Evolutionary conservation across 2,329 filamentous ascomycete genomes (phyloP), one percentile per base, ranked within the genome.

Genomic region (Colletotrichum liriopes): DNA sequence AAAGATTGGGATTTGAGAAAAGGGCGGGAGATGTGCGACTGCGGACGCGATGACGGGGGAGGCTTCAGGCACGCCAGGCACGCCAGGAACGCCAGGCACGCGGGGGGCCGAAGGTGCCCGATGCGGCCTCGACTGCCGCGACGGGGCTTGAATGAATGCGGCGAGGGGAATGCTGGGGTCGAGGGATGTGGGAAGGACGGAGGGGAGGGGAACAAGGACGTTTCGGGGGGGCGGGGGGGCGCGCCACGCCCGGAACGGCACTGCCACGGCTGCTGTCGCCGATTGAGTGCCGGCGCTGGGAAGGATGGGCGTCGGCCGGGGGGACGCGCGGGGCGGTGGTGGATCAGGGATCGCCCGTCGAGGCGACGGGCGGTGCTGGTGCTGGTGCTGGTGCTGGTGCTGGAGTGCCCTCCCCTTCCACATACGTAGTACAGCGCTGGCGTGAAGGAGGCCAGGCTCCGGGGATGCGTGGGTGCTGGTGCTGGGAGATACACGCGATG

Each of bases 181-280:
- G 43, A 45, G 29, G 43, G 37, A 18, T 23, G n/a, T 39, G 43
- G 59, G 18, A 45, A 29, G 23, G 18, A 18, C 9, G 45, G n/a
- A 6, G 18, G 16, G 18, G 32, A 5, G 18, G 51, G 16, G 29
- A 18, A 54, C 51, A 20, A 35, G 5, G 51, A 49, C 7, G 45
- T 26, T 7, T n/a, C 14, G 18, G 7, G 16, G 7, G 23, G n/a
- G n/a, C n/a, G n/a, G 1, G 16, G 16, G 52, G 14, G 9, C 29
- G 26, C 59, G 55, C 14, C 37, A 58, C 32, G 14, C 7, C 43
- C n/a, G 59, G 45, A 37, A 51, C 29, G 43, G 59, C 56, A 59
- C 16, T 59, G 56, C 23, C 56, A 59, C 56, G 56, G 29, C 6
- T 12, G 45, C 4, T 11, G 59, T 51, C 59, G 43, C 59, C 59